Evolutionary conservation across 2,329 filamentous ascomycete species (phyloP).

Genomic region (Phoma sp.): DNA sequence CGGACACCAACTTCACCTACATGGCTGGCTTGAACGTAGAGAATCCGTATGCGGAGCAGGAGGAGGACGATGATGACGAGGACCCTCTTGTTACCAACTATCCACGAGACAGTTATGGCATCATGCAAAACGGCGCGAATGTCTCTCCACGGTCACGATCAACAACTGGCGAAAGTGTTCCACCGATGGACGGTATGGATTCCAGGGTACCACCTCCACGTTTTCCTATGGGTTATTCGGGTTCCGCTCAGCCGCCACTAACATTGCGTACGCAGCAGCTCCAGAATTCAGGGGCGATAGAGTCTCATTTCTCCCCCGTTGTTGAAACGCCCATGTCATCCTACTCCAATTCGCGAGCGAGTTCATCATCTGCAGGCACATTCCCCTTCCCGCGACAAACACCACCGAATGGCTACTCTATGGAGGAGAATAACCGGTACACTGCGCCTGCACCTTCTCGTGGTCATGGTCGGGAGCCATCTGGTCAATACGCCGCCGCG

Average conservation of each 20-base stretch:
- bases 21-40: conserved; percentile 75
- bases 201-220: conserved; percentile 70
- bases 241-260: conserved; percentile 59
- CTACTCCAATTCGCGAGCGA: conserved; percentile 66
- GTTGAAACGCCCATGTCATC: conserved; percentile 77
- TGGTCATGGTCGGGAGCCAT: conserved; percentile 77
- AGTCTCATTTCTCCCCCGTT: conserved; percentile 93
- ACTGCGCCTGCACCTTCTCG: conserved; percentile 85
- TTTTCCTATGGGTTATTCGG: conserved; percentile 69
- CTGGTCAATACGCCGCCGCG: conserved; percentile 70
- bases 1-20: conserved; percentile 79
- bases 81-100: conserved; percentile 48
- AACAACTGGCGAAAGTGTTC: conserved; percentile 73
- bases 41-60: conserved; percentile 79
- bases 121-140: conserved; percentile 74
- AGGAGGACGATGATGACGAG: conserved; percentile 62
- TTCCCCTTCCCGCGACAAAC: conserved; percentile 81
- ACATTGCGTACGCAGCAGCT: conserved; percentile 72
- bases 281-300: conserved; percentile 72
- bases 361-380: conserved; percentile 73
- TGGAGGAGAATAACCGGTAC: conserved; percentile 78
- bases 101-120: conserved; percentile 57
- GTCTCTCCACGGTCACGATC: conserved; percentile 79
- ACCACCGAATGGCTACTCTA: conserved; percentile 75
- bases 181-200: conserved; percentile 56